Evolutionary conservation across 176 grass and related monocot species (phyloP).

Genomic region (Rhipidocladum racemiflorum): DNA sequence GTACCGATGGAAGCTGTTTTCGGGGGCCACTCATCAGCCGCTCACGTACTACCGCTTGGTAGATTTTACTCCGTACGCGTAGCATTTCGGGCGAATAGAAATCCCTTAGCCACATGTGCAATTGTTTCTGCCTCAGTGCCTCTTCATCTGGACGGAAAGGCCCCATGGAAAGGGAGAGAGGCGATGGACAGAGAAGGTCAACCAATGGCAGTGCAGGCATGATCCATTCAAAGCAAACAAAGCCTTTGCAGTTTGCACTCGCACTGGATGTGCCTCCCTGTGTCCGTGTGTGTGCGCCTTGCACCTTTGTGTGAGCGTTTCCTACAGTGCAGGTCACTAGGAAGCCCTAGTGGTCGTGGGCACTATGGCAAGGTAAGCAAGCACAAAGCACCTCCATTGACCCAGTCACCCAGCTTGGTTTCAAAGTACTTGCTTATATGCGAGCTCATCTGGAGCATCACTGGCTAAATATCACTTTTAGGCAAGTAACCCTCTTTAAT

Average conservation of each 20-base stretch:
- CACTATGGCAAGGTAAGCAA: constrained; percentile 4
- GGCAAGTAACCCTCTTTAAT: too few species aligned
- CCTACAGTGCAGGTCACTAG: constrained; percentile 17
- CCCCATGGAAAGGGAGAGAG: background rate
- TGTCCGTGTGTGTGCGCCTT: background rate
- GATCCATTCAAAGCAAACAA: background rate
- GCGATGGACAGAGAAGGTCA: constrained; percentile 8
- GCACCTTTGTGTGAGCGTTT: background rate
- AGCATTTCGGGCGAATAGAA: constrained; percentile 15
- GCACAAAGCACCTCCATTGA: constrained; percentile 19
- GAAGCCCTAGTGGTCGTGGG: background rate
- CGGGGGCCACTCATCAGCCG: background rate
- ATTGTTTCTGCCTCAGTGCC: background rate
- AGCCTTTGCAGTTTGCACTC: background rate
- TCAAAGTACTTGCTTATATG: too few species aligned
- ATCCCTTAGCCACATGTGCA: background rate
- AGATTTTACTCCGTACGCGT: background rate
- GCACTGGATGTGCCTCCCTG: background rate
- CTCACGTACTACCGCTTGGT: background rate
- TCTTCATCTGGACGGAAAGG: constrained; percentile 11
- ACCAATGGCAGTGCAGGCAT: constrained; percentile 29
- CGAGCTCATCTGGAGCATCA: background rate
- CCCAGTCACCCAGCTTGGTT: constrained; percentile 4
- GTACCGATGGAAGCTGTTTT: background rate
- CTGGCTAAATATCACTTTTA: background rate